Evolutionary conservation across 192 early-diverging fungal species (phyloP), one percentile per base, ranked within the genome.

Genomic region (Mortierella claussenii): DNA sequence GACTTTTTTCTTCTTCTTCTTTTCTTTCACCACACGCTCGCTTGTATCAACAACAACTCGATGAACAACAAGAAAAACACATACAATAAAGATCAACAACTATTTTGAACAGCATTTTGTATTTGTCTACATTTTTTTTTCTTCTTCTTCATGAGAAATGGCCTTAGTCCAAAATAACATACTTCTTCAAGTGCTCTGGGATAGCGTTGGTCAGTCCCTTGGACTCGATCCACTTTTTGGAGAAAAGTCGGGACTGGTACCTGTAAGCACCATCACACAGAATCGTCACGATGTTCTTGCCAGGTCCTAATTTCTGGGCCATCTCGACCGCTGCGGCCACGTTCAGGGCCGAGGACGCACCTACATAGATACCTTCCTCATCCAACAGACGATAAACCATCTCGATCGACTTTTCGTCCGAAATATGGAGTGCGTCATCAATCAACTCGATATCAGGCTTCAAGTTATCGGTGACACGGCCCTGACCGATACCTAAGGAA

Each of bases 351-450:
- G 95, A 93, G 20, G 90, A 93, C 0, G 95, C 95, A 26, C 96
- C 96, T 37, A 97, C 75, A 60, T 96, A 97, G 49, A 98, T 89
- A 53, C 96, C 96, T 70, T 97, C 96, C 79, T 97, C 93, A 60
- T 97, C 92, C 48, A 97, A 83, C 55, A 97, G 80, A 31, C 93
- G 86, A 75, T 93, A 97, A 17, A 96, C 78, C 94, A 96, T 97
- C 47, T 82, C 74, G 44, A 98, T 90, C 0, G 92, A 90, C 18
- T 92, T 87, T 26, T 88, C 86, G 67, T 97, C 96, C 0, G 90
- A 88, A 45, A 96, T 89, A 74, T 83, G 83, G 18, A 98, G 70
- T 1, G 96, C 94, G 55, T 90, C 93, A 49, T 96, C 94, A 31
- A 98, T 83, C 43, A 94, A 70, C 15, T 89, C 84, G 11, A 95